Conservation (phyloP, 2,329 filamentous ascomycete species). For the Pseudogymnoascus sp. region DNA sequence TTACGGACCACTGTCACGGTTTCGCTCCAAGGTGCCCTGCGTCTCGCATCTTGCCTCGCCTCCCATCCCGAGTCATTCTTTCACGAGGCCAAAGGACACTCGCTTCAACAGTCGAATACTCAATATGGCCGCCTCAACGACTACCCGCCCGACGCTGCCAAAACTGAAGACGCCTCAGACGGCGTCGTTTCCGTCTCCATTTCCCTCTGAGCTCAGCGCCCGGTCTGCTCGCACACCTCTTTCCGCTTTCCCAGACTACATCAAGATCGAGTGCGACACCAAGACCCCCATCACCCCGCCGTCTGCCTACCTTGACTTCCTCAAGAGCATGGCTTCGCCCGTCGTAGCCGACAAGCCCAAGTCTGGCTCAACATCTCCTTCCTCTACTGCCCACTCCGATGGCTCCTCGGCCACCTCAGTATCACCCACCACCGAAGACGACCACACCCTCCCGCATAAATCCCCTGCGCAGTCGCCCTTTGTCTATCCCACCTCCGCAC, state of each 20-base stretch:
- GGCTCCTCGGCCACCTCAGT: slow-evolving; percentile 30
- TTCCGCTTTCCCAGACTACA: slow-evolving; percentile 48
- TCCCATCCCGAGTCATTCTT: slow-evolving; percentile 1
- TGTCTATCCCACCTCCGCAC: slow-evolving; percentile 52
- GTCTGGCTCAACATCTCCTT: slow-evolving; percentile 40
- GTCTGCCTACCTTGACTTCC: slow-evolving; percentile 82
- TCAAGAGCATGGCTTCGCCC: slow-evolving; percentile 60
- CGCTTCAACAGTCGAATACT: neutral
- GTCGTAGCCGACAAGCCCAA: slow-evolving; percentile 24
- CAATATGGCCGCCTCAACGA: neutral
- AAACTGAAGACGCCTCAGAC: slow-evolving; percentile 56
- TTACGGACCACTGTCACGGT: slow-evolving; percentile 1
- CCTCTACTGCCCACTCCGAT: slow-evolving; percentile 28
- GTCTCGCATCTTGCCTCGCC: neutral
- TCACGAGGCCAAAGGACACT: neutral
- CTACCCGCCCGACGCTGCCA: slow-evolving; percentile 43
- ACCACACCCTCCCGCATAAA: slow-evolving; percentile 50
- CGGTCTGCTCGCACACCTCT: slow-evolving; percentile 60
- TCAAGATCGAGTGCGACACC: slow-evolving; percentile 60
- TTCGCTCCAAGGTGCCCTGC: slow-evolving; percentile 6
- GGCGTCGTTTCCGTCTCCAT: slow-evolving; percentile 51
- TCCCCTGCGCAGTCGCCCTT: slow-evolving; percentile 51
- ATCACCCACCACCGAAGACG: slow-evolving; percentile 26
- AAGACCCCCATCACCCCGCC: slow-evolving; percentile 89
- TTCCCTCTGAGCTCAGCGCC: slow-evolving; percentile 50